These are phyloP conservation scores for Anthostomella pinea DNA, from an alignment of 2,329 filamentous ascomycete species.

Conservation along the genomic window DNA sequence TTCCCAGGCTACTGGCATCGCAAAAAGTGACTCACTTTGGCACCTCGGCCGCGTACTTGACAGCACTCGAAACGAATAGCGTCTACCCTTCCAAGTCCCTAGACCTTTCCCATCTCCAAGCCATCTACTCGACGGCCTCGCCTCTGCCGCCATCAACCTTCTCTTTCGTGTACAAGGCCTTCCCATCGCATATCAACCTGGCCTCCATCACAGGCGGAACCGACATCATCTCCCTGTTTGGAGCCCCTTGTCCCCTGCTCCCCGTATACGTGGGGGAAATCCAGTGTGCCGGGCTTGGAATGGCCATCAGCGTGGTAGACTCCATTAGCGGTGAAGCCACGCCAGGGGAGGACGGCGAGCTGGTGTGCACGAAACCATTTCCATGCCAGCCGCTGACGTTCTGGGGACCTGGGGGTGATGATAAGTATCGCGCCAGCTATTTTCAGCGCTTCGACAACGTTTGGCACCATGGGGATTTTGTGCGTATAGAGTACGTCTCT, in stretches of 20 bases:
- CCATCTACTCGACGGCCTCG: constrained; percentile 92
- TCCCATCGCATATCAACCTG: constrained; percentile 78
- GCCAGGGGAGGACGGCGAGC: constrained; percentile 73
- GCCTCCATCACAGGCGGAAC: constrained; percentile 94
- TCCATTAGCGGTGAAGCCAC: constrained; percentile 53
- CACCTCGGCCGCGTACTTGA: constrained; percentile 91
- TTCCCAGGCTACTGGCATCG: constrained; percentile 78
- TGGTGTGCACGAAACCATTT: constrained; percentile 84
- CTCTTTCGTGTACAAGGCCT: constrained; percentile 80
- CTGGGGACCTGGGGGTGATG: constrained; percentile 69
- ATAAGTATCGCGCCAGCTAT: constrained; percentile 81
- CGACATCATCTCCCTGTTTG: constrained; percentile 94
- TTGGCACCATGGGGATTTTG: constrained; percentile 96
- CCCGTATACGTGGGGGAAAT: constrained; percentile 73
- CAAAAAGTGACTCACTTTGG: constrained; percentile 88
- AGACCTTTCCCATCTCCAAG: constrained; percentile 65
- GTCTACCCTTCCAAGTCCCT: constrained; percentile 56
- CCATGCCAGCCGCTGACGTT: constrained; percentile 89
- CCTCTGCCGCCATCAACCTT: constrained; percentile 92
- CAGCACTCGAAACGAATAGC: constrained; percentile 77
- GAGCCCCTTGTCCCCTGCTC: constrained; percentile 73
- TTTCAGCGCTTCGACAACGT: constrained; percentile 77
- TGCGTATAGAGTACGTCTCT: constrained; percentile 68
- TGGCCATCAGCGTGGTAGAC: constrained; percentile 67
- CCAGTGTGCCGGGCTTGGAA: constrained; percentile 73